A percentile compares a stretch with the other conserved stretches of the same genome.
phyloP scores from a whole-genome alignment of 768 basidiomycete species.

The Hydnomerulius pinastri region DNA sequence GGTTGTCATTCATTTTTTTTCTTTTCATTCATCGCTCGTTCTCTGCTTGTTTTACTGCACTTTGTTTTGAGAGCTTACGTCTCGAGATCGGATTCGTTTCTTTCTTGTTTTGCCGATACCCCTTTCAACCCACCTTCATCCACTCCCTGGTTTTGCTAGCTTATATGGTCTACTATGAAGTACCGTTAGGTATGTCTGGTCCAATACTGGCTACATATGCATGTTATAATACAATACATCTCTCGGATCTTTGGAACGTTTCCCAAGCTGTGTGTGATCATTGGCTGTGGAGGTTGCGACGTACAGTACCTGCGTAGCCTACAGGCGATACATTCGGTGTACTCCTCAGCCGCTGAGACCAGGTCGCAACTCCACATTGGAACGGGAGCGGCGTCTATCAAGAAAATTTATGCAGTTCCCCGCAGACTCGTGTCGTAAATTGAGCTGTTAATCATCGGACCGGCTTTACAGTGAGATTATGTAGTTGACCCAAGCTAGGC shows the following conservation, averaged over 20 bases:
- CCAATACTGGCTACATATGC: conserved; percentile 12
- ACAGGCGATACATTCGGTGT: no score
- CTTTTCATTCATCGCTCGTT: conserved; percentile 14
- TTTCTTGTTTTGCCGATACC: conserved; percentile 33
- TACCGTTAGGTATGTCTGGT: conserved; percentile 25
- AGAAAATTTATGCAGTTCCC: no score
- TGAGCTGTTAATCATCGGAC: conserved; percentile 5
- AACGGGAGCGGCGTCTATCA: no score
- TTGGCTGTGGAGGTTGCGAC: no score
- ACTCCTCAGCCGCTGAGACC: no score
- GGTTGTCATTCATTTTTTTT: conserved; percentile 10
- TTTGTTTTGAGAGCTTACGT: conserved; percentile 27
- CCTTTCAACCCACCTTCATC: conserved; percentile 12
- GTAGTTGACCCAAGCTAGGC: conserved; percentile 6
- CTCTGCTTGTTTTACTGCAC: conserved; percentile 32
- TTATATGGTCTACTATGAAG: conserved; percentile 37
- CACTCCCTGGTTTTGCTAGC: conserved; percentile 26
- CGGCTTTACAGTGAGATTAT: conserved; percentile 5
- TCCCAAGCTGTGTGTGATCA: no score
- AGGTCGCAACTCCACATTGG: no score
- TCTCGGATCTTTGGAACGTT: conserved; percentile 20
- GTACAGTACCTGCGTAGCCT: no score
- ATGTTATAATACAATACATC: conserved; percentile 27
- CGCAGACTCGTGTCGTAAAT: conserved; percentile 10
- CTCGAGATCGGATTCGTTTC: no score